phyloP scores from a whole-genome alignment of 257 asterid species.

The Voacanga thouarsii region DNA sequence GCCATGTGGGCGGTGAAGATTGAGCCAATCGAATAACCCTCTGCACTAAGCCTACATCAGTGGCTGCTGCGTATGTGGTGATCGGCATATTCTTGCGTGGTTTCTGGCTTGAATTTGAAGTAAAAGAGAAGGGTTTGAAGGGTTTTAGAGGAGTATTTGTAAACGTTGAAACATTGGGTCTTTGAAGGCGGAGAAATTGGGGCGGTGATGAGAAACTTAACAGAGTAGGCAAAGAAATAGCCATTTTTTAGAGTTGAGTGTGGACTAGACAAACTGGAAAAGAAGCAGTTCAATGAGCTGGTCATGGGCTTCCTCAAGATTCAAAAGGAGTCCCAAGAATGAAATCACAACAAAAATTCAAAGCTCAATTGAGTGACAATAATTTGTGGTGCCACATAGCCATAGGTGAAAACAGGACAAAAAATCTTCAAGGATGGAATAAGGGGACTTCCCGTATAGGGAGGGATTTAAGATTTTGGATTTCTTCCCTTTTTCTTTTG shows the following conservation, averaged over 20 bases:
- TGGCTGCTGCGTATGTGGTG: constrained; percentile 31
- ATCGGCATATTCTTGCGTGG: constrained; percentile 18
- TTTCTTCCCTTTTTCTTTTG: no score
- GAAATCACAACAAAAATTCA: no score
- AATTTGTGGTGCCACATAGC: no score
- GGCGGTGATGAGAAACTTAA: constrained; percentile 18
- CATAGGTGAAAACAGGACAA: no score
- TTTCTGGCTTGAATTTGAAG: constrained; percentile 28
- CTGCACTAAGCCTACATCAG: constrained; percentile 52
- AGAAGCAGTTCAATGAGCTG: background rate
- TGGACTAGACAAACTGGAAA: background rate
- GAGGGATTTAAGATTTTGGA: no score
- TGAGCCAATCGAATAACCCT: constrained; percentile 52
- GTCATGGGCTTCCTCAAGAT: background rate
- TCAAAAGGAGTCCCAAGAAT: no score
- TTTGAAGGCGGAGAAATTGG: constrained; percentile 9
- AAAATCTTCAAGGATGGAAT: no score
- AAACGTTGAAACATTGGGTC: constrained; percentile 16
- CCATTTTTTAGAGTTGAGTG: constrained; percentile 17
- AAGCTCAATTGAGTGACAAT: no score
- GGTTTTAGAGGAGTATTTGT: constrained; percentile 23
- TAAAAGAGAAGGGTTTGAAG: constrained; percentile 20
- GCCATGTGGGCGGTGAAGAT: constrained; percentile 83
- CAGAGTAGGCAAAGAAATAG: constrained; percentile 8
- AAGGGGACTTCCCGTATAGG: no score